These are phyloP conservation scores for Phyllostachys edulis DNA, from an alignment of 176 grass and related monocot genomes.

Conservation along the genomic window DNA sequence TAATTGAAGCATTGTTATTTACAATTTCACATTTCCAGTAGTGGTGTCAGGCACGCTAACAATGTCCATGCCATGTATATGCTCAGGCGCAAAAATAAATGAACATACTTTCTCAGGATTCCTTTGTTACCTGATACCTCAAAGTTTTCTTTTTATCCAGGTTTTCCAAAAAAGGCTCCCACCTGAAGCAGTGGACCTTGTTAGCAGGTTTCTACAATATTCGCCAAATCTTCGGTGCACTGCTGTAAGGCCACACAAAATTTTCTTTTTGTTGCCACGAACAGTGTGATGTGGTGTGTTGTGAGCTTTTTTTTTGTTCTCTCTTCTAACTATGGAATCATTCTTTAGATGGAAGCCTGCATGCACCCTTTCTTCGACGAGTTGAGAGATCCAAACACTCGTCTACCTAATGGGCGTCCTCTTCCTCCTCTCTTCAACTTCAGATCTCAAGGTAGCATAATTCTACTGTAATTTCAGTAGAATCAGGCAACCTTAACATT, in stretches of 20 bases:
- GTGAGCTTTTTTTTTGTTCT: background rate
- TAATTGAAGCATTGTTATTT: background rate
- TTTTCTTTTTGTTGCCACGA: background rate
- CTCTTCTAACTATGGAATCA: constrained; percentile 6
- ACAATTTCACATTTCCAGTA: background rate
- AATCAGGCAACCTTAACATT: background rate
- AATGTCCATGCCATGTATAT: background rate
- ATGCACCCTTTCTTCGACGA: constrained; percentile 97
- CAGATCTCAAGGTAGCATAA: constrained; percentile 63
- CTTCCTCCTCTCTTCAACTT: constrained; percentile 93
- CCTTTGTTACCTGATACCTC: background rate
- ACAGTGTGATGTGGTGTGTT: background rate
- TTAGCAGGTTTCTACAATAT: constrained; percentile 89
- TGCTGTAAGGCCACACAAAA: constrained; percentile 51
- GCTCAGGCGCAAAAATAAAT: background rate
- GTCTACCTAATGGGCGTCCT: constrained; percentile 77
- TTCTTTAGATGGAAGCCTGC: constrained; percentile 82
- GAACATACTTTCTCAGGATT: background rate
- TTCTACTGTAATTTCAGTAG: background rate
- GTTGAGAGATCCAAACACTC: constrained; percentile 79
- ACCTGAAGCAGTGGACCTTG: constrained; percentile 87
- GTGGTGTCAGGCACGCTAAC: background rate
- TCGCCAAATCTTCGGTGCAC: constrained; percentile 92
- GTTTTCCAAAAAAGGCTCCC: constrained; percentile 87
- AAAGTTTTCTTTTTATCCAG: constrained; percentile 39